These are phyloP conservation scores for Pythium sp. DNA, from an alignment of 352 stramenopile species.

Conservation along the genomic window DNA sequence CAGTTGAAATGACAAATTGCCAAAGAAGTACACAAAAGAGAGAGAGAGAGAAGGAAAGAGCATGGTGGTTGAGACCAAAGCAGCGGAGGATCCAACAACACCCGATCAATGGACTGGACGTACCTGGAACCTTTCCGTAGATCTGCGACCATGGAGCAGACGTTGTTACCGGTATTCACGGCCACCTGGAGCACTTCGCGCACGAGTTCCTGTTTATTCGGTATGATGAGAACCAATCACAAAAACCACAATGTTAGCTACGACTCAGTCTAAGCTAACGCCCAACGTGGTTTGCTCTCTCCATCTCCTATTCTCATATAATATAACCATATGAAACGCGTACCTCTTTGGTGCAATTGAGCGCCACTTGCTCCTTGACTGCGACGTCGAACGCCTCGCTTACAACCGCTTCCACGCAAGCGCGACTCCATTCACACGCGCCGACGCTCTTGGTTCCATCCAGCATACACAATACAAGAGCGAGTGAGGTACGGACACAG, in stretches of 20 bases:
- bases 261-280: too few relatives aligned
- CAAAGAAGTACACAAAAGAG: background rate
- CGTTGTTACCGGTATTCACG: constrained; percentile 47
- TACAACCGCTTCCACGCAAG: constrained; percentile 52
- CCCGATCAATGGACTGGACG: background rate
- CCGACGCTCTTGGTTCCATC: constrained; percentile 36
- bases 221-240: background rate
- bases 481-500: too few relatives aligned
- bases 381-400: constrained; percentile 55
- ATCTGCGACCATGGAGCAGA: constrained; percentile 78
- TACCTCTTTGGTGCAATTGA: constrained; percentile 42
- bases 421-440: constrained; percentile 37
- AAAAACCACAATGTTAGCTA: background rate
- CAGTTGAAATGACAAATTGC: background rate
- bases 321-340: too few relatives aligned
- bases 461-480: background rate
- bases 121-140: constrained; percentile 55
- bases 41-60: background rate
- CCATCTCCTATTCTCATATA: background rate
- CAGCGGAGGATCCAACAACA: background rate
- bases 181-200: constrained; percentile 53
- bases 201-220: constrained; percentile 42
- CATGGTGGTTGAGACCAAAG: background rate
- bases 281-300: background rate
- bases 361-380: constrained; percentile 33